Percentiles rank a stretch among this genome's conserved stretches.
Evolutionary conservation across 2,329 filamentous ascomycete species (phyloP).

Genomic region (Xylariaceae sp.): DNA sequence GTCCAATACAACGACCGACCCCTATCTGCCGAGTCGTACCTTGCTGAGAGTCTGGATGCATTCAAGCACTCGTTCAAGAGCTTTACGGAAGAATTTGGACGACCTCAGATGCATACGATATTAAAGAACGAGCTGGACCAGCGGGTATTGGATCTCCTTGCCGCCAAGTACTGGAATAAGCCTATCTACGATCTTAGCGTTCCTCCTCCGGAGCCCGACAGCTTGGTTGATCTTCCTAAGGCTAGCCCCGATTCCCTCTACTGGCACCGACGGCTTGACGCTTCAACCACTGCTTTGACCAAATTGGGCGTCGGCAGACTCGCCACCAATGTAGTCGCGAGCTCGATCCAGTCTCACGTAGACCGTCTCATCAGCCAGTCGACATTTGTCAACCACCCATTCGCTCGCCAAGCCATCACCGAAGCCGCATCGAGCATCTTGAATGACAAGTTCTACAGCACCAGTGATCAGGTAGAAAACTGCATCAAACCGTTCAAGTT

Average conservation of each 20-base stretch:
- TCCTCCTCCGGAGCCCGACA: conserved; percentile 62
- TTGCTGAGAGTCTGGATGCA: conserved; percentile 87
- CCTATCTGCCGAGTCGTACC: conserved; percentile 89
- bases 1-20: conserved; percentile 98
- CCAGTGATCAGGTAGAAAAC: conserved; percentile 95
- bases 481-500: conserved; percentile 99
- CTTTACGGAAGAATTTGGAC: conserved; percentile 83
- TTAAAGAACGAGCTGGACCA: conserved; percentile 92
- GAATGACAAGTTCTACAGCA: conserved; percentile 93
- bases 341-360: conserved; percentile 78
- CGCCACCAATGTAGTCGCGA: conserved; percentile 85
- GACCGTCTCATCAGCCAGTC: conserved; percentile 73
- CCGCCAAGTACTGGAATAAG: conserved; percentile 95
- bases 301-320: conserved; percentile 90
- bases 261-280: conserved; percentile 92
- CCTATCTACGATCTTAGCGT: conserved; percentile 78
- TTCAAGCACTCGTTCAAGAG: conserved; percentile 98
- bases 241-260: conserved; percentile 79
- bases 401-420: conserved; percentile 85
- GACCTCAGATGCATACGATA: conserved; percentile 81
- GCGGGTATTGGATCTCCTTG: conserved; percentile 85
- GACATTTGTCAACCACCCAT: conserved; percentile 84
- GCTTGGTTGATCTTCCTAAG: conserved; percentile 72
- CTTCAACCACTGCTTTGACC: conserved; percentile 81
- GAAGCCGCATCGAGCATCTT: conserved; percentile 86